Conservation (phyloP, 1,284 basidiomycete genomes). For the Farysia itapuensis region DNA sequence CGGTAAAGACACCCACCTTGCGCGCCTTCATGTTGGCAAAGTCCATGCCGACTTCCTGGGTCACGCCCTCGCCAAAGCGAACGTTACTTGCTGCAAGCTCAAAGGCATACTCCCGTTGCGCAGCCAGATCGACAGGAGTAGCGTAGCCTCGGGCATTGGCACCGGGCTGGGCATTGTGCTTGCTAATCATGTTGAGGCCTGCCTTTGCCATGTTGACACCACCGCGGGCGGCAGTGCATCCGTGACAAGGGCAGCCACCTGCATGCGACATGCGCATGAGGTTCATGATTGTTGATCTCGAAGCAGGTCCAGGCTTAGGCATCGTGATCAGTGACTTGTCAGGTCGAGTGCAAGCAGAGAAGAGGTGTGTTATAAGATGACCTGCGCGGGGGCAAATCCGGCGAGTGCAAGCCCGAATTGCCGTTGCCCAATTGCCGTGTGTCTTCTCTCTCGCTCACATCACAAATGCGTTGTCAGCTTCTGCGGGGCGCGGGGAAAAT, state of each 20-base stretch:
- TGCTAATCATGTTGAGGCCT: conserved; percentile 45
- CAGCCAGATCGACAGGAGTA: conserved; percentile 74
- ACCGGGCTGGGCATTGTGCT: conserved; percentile 36
- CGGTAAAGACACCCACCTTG: conserved; percentile 91
- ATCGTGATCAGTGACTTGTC: conserved; percentile 7
- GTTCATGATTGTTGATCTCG: conserved; percentile 36
- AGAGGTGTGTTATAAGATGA: too few relatives aligned
- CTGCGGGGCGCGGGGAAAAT: too few relatives aligned
- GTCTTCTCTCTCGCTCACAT: too few relatives aligned
- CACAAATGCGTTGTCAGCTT: too few relatives aligned
- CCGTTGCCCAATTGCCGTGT: too few relatives aligned
- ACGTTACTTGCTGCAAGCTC: conserved; percentile 92
- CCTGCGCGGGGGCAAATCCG: too few relatives aligned
- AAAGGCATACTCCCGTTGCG: conserved; percentile 88
- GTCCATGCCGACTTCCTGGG: conserved; percentile 84
- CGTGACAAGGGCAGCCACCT: conserved; percentile 50
- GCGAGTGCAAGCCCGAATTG: too few relatives aligned
- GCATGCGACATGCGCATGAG: conserved; percentile 50
- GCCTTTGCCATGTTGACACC: conserved; percentile 23
- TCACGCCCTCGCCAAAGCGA: conserved; percentile 59
- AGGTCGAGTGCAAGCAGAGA: too few relatives aligned
- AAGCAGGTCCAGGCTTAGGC: conserved; percentile 33
- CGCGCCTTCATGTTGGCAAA: conserved; percentile 65
- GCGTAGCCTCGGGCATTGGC: conserved; percentile 63
- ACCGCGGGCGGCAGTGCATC: conserved; percentile 33